phyloP scores from a whole-genome alignment of 2,329 filamentous ascomycete species.

The Chrysoporthe puriensis region DNA sequence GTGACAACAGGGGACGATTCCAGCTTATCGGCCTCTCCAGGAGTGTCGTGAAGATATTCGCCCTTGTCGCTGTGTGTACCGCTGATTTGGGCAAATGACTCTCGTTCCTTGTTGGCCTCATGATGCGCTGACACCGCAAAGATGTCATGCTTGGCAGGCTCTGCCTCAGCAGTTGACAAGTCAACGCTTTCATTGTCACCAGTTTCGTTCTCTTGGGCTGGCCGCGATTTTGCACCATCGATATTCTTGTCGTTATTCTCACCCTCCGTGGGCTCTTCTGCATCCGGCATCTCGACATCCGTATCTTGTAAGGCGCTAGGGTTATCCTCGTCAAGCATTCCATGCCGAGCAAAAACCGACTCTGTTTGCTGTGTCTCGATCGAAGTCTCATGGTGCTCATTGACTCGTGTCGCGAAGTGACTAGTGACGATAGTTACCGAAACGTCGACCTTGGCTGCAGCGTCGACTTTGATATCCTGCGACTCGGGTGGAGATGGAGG shows the following conservation, averaged over 20 bases:
- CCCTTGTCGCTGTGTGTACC: constrained; percentile 7
- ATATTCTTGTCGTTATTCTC: constrained; percentile 14
- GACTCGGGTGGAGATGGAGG: constrained; percentile 14
- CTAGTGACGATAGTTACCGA: constrained; percentile 17
- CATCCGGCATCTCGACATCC: constrained; percentile 6
- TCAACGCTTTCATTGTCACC: constrained; percentile 10
- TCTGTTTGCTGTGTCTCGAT: constrained; percentile 15
- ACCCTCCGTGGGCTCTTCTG: background rate
- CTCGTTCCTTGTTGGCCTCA: background rate
- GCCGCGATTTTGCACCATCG: constrained; percentile 11
- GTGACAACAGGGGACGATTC: constrained; percentile 5
- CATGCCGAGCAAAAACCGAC: background rate
- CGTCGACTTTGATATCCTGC: constrained; percentile 1
- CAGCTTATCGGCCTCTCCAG: constrained; percentile 8
- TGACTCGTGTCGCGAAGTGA: constrained; percentile 14
- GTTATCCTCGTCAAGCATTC: background rate
- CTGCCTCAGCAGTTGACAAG: constrained; percentile 10
- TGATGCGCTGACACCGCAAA: background rate
- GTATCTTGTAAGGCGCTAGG: background rate
- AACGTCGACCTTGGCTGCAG: constrained; percentile 9
- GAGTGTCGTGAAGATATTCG: constrained; percentile 20
- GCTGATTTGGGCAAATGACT: background rate
- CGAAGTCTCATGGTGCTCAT: background rate
- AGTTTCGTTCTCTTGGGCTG: constrained; percentile 3
- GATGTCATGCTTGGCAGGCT: constrained; percentile 7